Evolutionary conservation across 257 asterid species (phyloP).

Genomic region (Linderniella brevidens): DNA sequence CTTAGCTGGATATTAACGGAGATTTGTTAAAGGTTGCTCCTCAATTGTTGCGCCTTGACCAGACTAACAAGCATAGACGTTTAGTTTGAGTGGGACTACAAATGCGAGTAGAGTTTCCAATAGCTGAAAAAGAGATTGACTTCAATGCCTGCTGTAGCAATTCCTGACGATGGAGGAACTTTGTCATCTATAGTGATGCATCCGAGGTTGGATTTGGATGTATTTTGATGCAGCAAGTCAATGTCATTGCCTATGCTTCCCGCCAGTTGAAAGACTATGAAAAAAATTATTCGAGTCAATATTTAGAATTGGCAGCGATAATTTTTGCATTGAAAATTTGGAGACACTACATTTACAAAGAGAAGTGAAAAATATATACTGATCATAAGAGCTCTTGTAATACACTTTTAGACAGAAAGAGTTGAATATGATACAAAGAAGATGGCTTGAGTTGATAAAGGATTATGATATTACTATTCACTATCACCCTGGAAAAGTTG

Average conservation of each 20-base stretch:
- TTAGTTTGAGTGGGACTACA: too few species aligned
- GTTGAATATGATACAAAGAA: neutral
- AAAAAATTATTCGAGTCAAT: neutral
- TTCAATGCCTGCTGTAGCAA: too few species aligned
- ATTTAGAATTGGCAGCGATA: neutral
- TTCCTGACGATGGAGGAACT: neutral
- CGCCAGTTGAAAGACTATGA: neutral
- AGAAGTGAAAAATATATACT: neutral
- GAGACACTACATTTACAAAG: neutral
- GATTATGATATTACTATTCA: neutral
- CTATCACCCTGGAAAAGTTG: neutral
- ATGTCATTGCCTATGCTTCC: neutral
- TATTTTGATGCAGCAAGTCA: neutral
- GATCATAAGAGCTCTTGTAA: conserved; percentile 1
- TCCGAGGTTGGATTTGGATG: neutral
- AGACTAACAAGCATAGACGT: too few species aligned
- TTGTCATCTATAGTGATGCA: neutral
- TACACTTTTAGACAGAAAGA: neutral
- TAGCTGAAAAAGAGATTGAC: too few species aligned
- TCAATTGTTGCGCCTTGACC: too few species aligned
- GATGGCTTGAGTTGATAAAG: neutral
- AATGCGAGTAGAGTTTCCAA: too few species aligned
- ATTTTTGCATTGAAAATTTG: neutral
- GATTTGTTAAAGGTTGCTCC: too few species aligned
- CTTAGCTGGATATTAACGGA: too few species aligned